phyloP scores from a whole-genome alignment of 345 rosid species.

The Heritiera fomes region DNA sequence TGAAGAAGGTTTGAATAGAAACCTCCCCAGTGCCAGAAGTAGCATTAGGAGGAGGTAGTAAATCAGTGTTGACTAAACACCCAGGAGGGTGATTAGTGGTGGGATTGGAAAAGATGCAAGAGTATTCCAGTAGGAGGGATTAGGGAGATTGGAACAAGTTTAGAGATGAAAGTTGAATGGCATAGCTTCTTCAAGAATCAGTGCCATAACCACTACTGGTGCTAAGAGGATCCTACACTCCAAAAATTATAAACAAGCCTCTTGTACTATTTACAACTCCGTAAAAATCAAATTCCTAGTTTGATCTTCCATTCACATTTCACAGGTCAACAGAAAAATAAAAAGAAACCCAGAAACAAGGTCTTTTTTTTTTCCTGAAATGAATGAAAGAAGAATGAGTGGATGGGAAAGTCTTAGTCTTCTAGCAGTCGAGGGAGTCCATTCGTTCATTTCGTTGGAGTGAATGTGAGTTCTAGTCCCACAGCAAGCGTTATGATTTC shows the following conservation, averaged over 20 bases:
- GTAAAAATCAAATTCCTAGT: background rate
- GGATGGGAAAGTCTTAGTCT: background rate
- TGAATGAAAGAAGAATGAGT: background rate
- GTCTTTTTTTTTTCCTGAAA: background rate
- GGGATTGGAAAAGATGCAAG: background rate
- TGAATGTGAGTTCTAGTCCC: no score
- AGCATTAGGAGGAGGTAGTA: background rate
- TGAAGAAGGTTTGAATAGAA: conserved; percentile 34
- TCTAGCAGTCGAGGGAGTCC: no score
- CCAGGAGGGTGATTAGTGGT: background rate
- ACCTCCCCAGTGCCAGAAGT: conserved; percentile 5
- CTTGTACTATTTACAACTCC: background rate
- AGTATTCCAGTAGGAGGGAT: background rate
- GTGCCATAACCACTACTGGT: background rate
- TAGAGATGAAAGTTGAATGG: background rate
- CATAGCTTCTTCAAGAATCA: background rate
- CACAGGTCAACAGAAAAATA: background rate
- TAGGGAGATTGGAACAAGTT: background rate
- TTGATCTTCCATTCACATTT: background rate
- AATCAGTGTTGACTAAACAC: background rate
- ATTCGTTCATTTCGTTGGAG: no score
- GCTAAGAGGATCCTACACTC: background rate
- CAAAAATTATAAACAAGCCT: background rate
- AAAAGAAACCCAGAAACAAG: background rate
- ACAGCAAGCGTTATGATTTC: no score